These are phyloP conservation scores for Lachnellula suecica DNA, from an alignment of 2,329 filamentous ascomycete genomes.

Conservation along the genomic window DNA sequence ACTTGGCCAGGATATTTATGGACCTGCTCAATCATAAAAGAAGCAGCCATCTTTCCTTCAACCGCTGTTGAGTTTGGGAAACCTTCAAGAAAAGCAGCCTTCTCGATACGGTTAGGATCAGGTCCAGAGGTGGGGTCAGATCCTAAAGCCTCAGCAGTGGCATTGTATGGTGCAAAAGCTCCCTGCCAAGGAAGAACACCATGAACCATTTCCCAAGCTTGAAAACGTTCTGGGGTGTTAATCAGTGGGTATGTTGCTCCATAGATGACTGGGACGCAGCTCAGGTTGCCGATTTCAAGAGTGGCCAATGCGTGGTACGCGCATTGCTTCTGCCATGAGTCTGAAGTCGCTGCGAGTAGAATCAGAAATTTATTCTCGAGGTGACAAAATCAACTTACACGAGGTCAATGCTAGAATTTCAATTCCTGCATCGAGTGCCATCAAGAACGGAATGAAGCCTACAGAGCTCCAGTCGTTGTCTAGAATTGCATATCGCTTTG, in stretches of 20 bases:
- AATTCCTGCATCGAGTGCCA: conserved; percentile 43
- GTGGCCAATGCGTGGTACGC: conserved; percentile 46
- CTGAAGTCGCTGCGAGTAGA: conserved; percentile 34
- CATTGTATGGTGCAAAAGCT: conserved; percentile 43
- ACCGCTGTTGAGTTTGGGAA: conserved; percentile 44
- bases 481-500: conserved; percentile 36
- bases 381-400: conserved; percentile 29
- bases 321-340: conserved; percentile 45
- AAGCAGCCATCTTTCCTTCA: conserved; percentile 38
- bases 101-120: conserved; percentile 40
- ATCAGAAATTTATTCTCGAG: background rate
- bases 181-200: conserved; percentile 46
- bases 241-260: conserved; percentile 47
- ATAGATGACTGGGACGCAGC: conserved; percentile 47
- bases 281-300: conserved; percentile 44
- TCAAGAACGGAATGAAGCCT: conserved; percentile 43
- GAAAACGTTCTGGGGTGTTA: conserved; percentile 43
- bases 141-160: conserved; percentile 40
- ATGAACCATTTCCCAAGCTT: conserved; percentile 44
- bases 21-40: conserved; percentile 48
- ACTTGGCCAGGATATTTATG: conserved; percentile 49
- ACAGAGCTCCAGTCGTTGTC: conserved; percentile 46
- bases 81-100: conserved; percentile 43
- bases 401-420: conserved; percentile 42
- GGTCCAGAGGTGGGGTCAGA: conserved; percentile 44